phyloP scores from a whole-genome alignment of 2,329 filamentous ascomycete species.

The Colletotrichum horii region DNA sequence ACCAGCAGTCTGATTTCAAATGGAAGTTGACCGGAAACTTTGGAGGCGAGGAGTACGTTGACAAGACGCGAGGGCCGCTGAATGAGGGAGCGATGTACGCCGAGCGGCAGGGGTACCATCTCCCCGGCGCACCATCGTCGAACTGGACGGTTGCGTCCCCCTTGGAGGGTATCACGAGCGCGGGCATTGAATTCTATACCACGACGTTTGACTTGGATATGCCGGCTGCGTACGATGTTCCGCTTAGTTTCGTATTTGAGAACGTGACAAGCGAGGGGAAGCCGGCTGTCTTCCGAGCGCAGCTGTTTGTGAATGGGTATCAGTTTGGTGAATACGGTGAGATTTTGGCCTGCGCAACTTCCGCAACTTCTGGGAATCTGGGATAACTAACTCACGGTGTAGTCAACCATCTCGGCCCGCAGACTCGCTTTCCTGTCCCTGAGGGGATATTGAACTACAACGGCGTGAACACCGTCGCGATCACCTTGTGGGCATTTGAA shows the following conservation, averaged over 20 bases:
- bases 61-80: conserved; percentile 61
- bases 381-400: not conserved
- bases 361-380: not conserved
- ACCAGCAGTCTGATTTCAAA: conserved; percentile 47
- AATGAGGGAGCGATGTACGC: conserved; percentile 65
- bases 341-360: not conserved
- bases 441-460: conserved; percentile 71
- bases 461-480: conserved; percentile 68
- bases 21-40: conserved; percentile 71
- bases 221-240: conserved; percentile 60
- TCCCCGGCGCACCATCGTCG: not conserved
- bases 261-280: conserved; percentile 34
- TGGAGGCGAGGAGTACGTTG: conserved; percentile 60
- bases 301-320: conserved; percentile 74
- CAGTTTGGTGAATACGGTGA: conserved; percentile 56
- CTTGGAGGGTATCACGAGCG: conserved; percentile 40
- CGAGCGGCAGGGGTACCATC: conserved; percentile 61
- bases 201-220: conserved; percentile 61
- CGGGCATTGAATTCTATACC: conserved; percentile 62
- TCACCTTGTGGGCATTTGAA: conserved; percentile 69
- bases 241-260: conserved; percentile 58
- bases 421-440: conserved; percentile 70
- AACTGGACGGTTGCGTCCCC: conserved; percentile 49
- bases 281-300: conserved; percentile 51
- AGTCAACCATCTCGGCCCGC: conserved; percentile 70